Evolutionary conservation across 345 rosid species (phyloP), one percentile per base, ranked within the genome.

Genomic region (Aethionema arabicum): DNA sequence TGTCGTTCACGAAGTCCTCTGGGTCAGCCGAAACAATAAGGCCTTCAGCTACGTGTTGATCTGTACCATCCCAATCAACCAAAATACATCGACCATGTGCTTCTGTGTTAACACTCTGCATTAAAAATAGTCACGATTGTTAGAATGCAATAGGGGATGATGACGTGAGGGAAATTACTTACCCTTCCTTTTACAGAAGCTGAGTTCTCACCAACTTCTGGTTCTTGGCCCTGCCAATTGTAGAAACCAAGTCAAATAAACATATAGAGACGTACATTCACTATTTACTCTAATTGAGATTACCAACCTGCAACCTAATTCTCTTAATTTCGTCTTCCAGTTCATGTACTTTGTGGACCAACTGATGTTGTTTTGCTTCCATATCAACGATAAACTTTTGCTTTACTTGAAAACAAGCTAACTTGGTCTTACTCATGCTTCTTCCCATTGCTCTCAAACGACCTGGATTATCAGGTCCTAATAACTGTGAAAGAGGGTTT

Each of bases 131-230:
- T 35, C 7, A 5, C 2, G 8, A 1, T 5, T 35, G 38, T 1
- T 0, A 35, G 6, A 35, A 35, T 5, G n/a, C n/a, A n/a, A n/a
- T n/a, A n/a, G n/a, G n/a, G n/a, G n/a, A n/a, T n/a, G n/a, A n/a
- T n/a, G n/a, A n/a, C n/a, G n/a, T n/a, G n/a, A n/a, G n/a, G n/a
- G n/a, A 35, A 8, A 35, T 35, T 35, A 35, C 38, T 35, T 35
- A 35, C 54, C 11, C 44, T 7, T 59, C 10, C 63, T 33, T 41
- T 59, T 15, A 33, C 44, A 47, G 33, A 11, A 35, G 38, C 3
- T 3, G 56, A 61, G 55, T 48, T 61, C 27, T 48, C 47, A 36
- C 66, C 44, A 2, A 36, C 16, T 61, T 61, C 46, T 35, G 14
- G 6, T 16, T 60, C 54, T 11, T 16, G 37, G 14, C 38, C 12